Percentiles rank a stretch among this genome's conserved stretches.
Conservation (phyloP, 2,329 filamentous ascomycete species). For the Xenoacremonium recifei region DNA sequence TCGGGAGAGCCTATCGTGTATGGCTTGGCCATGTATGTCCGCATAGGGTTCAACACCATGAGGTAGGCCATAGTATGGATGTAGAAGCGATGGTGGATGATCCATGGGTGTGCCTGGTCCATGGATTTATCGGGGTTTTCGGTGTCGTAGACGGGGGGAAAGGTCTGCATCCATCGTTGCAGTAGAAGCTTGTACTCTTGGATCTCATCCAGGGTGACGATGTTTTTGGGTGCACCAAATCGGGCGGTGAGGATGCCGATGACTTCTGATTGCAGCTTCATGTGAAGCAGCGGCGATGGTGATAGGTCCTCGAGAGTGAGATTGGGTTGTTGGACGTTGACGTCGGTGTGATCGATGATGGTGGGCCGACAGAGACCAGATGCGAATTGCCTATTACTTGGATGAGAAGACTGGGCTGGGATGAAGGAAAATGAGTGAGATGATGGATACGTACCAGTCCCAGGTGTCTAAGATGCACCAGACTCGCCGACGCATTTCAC, state of each 20-base stretch:
- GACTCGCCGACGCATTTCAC: conserved; percentile 33
- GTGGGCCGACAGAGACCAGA: conserved; percentile 30
- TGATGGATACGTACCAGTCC: conserved; percentile 31
- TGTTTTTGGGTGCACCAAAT: conserved; percentile 28
- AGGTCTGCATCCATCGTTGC: conserved; percentile 39
- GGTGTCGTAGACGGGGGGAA: conserved; percentile 40
- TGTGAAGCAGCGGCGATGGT: conserved; percentile 32
- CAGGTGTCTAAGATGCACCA: conserved; percentile 36
- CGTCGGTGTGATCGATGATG: conserved; percentile 33
- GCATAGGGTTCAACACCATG: conserved; percentile 45
- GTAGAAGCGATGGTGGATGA: conserved; percentile 44
- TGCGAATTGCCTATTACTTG: conserved; percentile 33
- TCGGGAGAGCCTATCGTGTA: conserved; percentile 23
- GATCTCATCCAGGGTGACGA: conserved; percentile 26
- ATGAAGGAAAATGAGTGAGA: not conserved
- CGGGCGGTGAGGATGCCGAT: conserved; percentile 25
- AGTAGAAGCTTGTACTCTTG: conserved; percentile 30
- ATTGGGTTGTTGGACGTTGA: conserved; percentile 30
- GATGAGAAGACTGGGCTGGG: not conserved
- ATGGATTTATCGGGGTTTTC: conserved; percentile 38
- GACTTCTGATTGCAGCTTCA: conserved; percentile 36
- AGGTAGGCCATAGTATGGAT: conserved; percentile 44
- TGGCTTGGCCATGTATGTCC: conserved; percentile 42
- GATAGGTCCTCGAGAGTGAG: conserved; percentile 31
- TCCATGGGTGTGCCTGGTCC: conserved; percentile 39